Evolutionary conservation across 371 early-diverging fungal species (phyloP), one percentile per base, ranked within the genome.

Genomic region (Actinomucor elegans): DNA sequence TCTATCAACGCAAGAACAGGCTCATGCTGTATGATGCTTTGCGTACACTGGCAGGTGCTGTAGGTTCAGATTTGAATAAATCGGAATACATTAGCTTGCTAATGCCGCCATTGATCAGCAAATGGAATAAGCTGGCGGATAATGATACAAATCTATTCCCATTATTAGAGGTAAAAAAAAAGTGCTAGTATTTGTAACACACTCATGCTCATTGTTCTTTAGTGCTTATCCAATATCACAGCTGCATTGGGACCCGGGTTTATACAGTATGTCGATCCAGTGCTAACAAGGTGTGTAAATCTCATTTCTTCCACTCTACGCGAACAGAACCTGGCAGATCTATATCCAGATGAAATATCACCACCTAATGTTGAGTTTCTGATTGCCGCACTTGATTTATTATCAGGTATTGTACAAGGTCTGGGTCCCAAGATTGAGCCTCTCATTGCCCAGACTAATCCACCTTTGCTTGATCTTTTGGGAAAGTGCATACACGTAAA

Each of bases 1-100:
- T 84, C 46, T 97, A 96, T 76, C 91, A 92, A 77, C 78, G 86
- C 48, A 91, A 92, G 65, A 97, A 96, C 73, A 66, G 94, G 59
- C 67, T 91, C 15, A 86, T 94, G 18, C 75, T 97, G 42, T 96
- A 94, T 72, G 98, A 97, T 56, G 93, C 93, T 14, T 81, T 96
- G 15, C 91, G 93, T 14, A 96, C 95, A 2, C 73, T 97, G 15
- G 95, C 96, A 1, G 94, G 92, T 61, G 77, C 91, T 11, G 95
- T 94, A n/a, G 90, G 86, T 0, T 51, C 61, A 9, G 89, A 84
- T 35, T 78, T 97, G 28, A 89, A 87, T 69, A 74, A 83, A 50
- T 88, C 85, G 32, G 72, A 83, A 37, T 89, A 66, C 59, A 87
- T 94, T 33, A 76, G 87, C 21, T 45, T 87, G 15, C 66, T 96